phyloP scores from a whole-genome alignment of 2,329 filamentous ascomycete species.

The Venturia asperata region DNA sequence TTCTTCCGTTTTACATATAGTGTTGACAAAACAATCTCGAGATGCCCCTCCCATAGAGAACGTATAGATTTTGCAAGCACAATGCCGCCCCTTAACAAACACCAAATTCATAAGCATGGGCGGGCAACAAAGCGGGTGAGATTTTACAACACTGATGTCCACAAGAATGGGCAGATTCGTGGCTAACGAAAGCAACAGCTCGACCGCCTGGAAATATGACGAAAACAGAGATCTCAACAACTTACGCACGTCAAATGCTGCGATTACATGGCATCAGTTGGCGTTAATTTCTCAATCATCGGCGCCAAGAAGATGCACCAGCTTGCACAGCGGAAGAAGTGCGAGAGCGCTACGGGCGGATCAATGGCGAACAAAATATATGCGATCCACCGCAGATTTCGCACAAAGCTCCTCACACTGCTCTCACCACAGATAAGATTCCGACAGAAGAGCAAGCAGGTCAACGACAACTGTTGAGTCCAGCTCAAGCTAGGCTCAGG shows the following conservation, averaged over 20 bases:
- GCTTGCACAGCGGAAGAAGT: neutral
- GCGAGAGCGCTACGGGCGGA: neutral
- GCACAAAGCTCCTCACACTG: neutral
- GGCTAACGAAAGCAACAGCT: neutral
- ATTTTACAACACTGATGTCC: neutral
- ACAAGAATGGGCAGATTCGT: neutral
- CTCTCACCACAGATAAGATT: neutral
- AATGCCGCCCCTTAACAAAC: neutral
- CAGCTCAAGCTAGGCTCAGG: neutral
- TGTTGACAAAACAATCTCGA: too few relatives aligned
- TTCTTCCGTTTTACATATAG: too few relatives aligned
- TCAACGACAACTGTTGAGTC: neutral
- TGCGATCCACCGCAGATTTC: neutral
- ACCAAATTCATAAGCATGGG: neutral
- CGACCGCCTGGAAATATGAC: neutral
- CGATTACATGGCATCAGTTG: neutral
- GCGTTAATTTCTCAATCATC: neutral
- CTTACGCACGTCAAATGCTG: neutral
- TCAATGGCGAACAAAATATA: neutral
- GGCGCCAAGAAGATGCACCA: neutral
- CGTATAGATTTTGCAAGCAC: neutral
- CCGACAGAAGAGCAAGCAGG: neutral
- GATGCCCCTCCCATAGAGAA: too few relatives aligned
- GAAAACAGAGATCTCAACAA: neutral
- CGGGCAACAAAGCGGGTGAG: neutral